These are phyloP conservation scores for Saraca asoca DNA, from an alignment of 331 rosid species.

Conservation along the genomic window DNA sequence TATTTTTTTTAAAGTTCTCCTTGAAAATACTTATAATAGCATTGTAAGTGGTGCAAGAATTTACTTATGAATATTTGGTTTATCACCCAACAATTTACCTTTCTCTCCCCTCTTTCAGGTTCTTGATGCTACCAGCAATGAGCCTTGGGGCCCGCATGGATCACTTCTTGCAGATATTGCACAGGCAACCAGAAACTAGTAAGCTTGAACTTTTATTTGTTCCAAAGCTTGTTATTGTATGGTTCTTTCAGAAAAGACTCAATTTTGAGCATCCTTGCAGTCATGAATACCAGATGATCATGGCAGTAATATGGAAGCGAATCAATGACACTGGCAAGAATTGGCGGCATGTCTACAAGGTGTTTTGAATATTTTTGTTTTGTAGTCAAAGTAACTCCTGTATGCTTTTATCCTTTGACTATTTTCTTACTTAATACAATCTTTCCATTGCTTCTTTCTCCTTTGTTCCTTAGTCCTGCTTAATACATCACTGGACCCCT, in stretches of 20 bases:
- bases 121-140: slow-evolving; percentile 99
- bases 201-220: slow-evolving; percentile 35
- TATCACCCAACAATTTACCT: too few species aligned
- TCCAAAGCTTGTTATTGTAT: slow-evolving; percentile 22
- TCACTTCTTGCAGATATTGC: slow-evolving; percentile 92
- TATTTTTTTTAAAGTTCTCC: neutral
- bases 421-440: neutral
- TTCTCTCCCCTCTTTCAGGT: slow-evolving; percentile 50
- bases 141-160: slow-evolving; percentile 99
- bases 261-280: slow-evolving; percentile 54
- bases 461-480: neutral
- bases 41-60: too few species aligned
- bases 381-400: slow-evolving; percentile 16
- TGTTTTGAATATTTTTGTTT: slow-evolving; percentile 32
- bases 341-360: slow-evolving; percentile 98
- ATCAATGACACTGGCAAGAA: slow-evolving; percentile 91
- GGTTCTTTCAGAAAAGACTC: slow-evolving; percentile 31
- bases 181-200: slow-evolving; percentile 75
- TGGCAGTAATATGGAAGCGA: slow-evolving; percentile 87
- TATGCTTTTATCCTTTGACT: slow-evolving; percentile 17
- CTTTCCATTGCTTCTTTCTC: neutral
- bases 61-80: too few species aligned
- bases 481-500: slow-evolving; percentile 6
- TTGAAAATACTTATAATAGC: too few species aligned
- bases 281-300: slow-evolving; percentile 86